Base-by-base conservation (phyloP, 2,329 filamentous ascomycete genomes). In the Alternaria sp. region DNA sequence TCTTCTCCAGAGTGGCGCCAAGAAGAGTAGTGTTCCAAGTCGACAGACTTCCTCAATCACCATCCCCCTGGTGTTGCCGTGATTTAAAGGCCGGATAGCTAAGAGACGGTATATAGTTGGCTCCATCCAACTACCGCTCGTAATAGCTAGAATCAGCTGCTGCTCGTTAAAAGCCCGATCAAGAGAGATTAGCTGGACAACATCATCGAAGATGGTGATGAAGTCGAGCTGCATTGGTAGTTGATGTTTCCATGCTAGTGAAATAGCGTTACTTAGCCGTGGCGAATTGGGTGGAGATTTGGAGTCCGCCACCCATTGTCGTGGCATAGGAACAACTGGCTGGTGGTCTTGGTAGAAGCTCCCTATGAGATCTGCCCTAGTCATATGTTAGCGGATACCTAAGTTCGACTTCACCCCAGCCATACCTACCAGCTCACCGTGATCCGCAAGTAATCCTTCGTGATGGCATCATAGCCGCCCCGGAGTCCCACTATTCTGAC, bases 261-360 rank as follows among this genome's bases (percentile, higher is more conserved):
- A 87, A 79, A 87, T 79, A 73, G 79, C 81, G 71, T 72, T 72
- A 67, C 67, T 70, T 72, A 83, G 82, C 76, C 81, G 80, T 79
- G 85, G 84, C 83, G 86, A 84, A 84, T 81, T 83, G 82, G 85
- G 80, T 80, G 81, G 80, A 77, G 83, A 79, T 81, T 78, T 74
- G 51, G 67, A 67, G 34, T 70, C 54, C 7, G 31, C 23, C 29
- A 51, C 45, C 73, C 72, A 75, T 51, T 57, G 56, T 2, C 21
- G 33, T 14, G 73, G 72, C 39, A 75, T 50, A 1, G 70, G 69
- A 11, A 73, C 45, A 14, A 63, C 54, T 5, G 70, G 67, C 7
- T 64, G 60, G n/a, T 70, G 65, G 40, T 75, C 73, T 61, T 71
- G 71, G 7, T 67, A 64, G 54, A 75, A 74, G 14, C 64, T 62